Evolutionary conservation across 179 eudicot species (phyloP).

Genomic region (Corrigiola litoralis): DNA sequence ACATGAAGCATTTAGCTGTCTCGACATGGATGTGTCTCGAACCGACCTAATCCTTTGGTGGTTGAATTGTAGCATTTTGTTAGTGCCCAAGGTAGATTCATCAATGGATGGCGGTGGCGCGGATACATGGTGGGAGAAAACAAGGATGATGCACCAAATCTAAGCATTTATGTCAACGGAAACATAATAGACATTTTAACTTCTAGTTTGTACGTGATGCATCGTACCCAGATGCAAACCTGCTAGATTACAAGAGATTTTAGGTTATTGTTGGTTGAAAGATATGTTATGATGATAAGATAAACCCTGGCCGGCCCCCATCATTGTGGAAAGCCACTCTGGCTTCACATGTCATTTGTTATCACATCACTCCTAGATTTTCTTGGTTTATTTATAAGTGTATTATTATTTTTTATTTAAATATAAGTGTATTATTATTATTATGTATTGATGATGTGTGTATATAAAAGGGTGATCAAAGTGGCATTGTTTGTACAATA

Average conservation of each 20-base stretch:
- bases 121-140: conserved; percentile 6
- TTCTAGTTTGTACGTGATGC: conserved; percentile 5
- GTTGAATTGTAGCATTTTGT: conserved; percentile 2
- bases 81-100: background rate
- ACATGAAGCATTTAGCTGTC: conserved; percentile 4
- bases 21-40: conserved; percentile 16
- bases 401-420: background rate
- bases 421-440: conserved; percentile 2
- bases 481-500: background rate
- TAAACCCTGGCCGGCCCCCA: conserved; percentile 9
- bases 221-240: conserved; percentile 1
- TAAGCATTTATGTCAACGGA: conserved; percentile 18
- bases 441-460: too few relatives aligned
- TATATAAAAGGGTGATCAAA: background rate
- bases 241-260: background rate
- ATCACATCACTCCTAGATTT: background rate
- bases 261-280: conserved; percentile 9
- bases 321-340: conserved; percentile 24
- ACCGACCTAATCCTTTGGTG: conserved; percentile 4
- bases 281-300: conserved; percentile 10
- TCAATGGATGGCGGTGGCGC: conserved; percentile 11
- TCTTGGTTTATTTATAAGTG: too few relatives aligned
- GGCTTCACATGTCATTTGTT: conserved; percentile 32
- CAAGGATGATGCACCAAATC: conserved; percentile 17
- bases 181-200: background rate